Conservation (phyloP, 164 flowering plant species). For the Vitis vinifera region ASM3070453v1 NC_081812.1:18075501-18076000, state of each 20-base stretch:
- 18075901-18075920: too few species aligned
- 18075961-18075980: too few species aligned
- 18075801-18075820: not conserved
- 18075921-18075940: too few species aligned
- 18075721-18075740: conserved; percentile 91
- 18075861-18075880: too few species aligned
- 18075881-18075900: too few species aligned
- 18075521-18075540: too few species aligned
- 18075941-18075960: too few species aligned
- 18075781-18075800: not conserved
- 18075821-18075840: not conserved
- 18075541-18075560: conserved; percentile 48
- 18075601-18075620: conserved; percentile 96
- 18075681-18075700: conserved; percentile 81
- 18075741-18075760: conserved; percentile 65
- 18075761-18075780: conserved; percentile 1
- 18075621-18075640: conserved; percentile 94
- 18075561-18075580: conserved; percentile 92
- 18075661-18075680: conserved; percentile 78
- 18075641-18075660: conserved; percentile 94
- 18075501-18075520: too few species aligned
- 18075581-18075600: conserved; percentile 97
- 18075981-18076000: too few species aligned
- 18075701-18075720: conserved; percentile 80
- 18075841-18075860: not conserved